Evolutionary conservation across 2,329 filamentous ascomycete genomes (phyloP).

Genomic region (Cercospora sp.): DNA sequence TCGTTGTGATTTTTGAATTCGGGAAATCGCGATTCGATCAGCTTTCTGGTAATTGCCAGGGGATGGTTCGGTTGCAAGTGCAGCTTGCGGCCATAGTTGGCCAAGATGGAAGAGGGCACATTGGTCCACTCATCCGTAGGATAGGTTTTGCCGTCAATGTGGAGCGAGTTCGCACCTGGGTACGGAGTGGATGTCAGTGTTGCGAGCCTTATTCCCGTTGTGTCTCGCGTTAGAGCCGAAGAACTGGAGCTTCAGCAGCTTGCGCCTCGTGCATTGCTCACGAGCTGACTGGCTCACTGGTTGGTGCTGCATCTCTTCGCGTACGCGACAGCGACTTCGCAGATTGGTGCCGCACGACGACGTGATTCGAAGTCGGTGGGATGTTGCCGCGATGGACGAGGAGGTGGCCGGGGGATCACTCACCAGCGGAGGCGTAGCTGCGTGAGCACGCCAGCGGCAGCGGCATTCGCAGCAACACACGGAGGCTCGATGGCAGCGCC

Average conservation of each 20-base stretch:
- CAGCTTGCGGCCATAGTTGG: slow-evolving; percentile 72
- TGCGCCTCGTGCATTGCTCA: background rate
- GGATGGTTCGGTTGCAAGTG: slow-evolving; percentile 92
- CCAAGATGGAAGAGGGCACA: slow-evolving; percentile 70
- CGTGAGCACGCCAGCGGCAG: slow-evolving; percentile 15
- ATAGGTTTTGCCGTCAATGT: slow-evolving; percentile 65
- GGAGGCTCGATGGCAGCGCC: slow-evolving; percentile 26
- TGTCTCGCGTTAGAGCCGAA: background rate
- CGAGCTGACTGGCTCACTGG: background rate
- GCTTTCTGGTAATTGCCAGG: slow-evolving; percentile 81
- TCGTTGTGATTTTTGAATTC: slow-evolving; percentile 74
- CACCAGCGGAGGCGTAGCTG: slow-evolving; percentile 27
- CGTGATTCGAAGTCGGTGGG: background rate
- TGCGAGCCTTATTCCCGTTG: slow-evolving; percentile 3
- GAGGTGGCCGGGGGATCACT: slow-evolving; percentile 12
- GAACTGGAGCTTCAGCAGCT: slow-evolving; percentile 7
- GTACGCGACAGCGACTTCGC: background rate
- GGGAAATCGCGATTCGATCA: slow-evolving; percentile 89
- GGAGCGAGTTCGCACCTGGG: slow-evolving; percentile 32
- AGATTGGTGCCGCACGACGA: background rate
- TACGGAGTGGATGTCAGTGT: background rate
- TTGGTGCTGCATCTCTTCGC: background rate
- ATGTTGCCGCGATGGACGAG: background rate
- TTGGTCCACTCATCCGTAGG: slow-evolving; percentile 82
- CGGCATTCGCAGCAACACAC: slow-evolving; percentile 27